Conservation (phyloP, 2,329 filamentous ascomycete genomes). For the Aspergillus amoenus region DNA sequence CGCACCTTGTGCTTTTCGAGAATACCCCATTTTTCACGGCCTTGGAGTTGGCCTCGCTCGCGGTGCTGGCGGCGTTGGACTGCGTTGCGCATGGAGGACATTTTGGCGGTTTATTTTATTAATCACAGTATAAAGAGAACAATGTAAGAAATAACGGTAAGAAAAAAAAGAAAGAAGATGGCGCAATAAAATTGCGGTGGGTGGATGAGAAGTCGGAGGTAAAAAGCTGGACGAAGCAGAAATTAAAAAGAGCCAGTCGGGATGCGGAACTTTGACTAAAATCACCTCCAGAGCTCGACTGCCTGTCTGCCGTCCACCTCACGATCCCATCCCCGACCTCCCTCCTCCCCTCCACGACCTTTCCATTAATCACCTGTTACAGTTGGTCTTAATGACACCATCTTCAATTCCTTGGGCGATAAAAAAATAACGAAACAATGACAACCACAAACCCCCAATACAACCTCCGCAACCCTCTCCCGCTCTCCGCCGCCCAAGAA, state of each 20-base stretch:
- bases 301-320: too few species aligned
- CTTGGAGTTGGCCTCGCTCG: conserved; percentile 82
- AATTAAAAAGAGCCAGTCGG: background rate
- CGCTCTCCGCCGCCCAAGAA: conserved; percentile 79
- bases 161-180: background rate
- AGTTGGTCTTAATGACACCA: too few species aligned
- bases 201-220: background rate
- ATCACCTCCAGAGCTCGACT: background rate
- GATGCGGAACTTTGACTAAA: background rate
- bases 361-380: background rate
- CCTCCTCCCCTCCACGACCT: too few species aligned
- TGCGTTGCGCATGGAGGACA: conserved; percentile 61
- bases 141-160: background rate
- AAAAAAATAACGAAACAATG: conserved; percentile 1
- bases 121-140: background rate
- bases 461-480: conserved; percentile 69
- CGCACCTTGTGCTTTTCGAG: conserved; percentile 90
- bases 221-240: background rate
- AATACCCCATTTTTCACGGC: conserved; percentile 82
- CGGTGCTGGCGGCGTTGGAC: conserved; percentile 81
- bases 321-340: background rate
- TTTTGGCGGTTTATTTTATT: conserved; percentile 23
- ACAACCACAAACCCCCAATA: conserved; percentile 23
- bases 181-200: background rate
- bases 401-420: background rate